Evolutionary conservation across 345 rosid species (phyloP).

Genomic region (Citrus trifoliata): DNA sequence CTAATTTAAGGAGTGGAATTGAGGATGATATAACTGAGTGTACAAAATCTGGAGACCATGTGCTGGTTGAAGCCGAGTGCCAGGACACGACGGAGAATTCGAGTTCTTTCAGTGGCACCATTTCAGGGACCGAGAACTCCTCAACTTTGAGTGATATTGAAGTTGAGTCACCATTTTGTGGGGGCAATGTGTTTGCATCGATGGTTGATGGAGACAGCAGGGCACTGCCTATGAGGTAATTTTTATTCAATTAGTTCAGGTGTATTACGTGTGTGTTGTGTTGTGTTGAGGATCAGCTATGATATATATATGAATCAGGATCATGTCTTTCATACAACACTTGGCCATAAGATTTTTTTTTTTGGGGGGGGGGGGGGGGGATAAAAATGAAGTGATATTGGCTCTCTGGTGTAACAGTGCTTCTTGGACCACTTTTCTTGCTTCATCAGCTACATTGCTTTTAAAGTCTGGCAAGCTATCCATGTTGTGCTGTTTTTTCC

Average conservation of each 20-base stretch:
- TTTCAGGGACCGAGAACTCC: constrained; percentile 39
- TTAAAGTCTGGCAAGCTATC: background rate
- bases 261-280: background rate
- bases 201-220: constrained; percentile 25
- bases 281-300: background rate
- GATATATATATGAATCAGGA: constrained; percentile 3
- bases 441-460: background rate
- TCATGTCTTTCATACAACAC: background rate
- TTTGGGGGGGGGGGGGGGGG: background rate
- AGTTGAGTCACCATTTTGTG: constrained; percentile 52
- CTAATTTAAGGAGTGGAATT: constrained; percentile 1
- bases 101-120: constrained; percentile 73
- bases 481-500: background rate
- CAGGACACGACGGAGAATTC: constrained; percentile 63
- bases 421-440: background rate
- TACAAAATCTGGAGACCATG: constrained; percentile 9
- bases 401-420: background rate
- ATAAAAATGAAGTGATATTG: background rate
- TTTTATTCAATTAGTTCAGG: background rate
- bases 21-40: constrained; percentile 49
- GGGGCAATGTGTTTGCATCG: constrained; percentile 22
- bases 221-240: constrained; percentile 44
- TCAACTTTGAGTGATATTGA: constrained; percentile 51
- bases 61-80: constrained; percentile 21
- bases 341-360: too few species aligned